These are phyloP conservation scores for Raffaelea deltoideospora DNA, from an alignment of 2,329 filamentous ascomycete species.

Conservation along the genomic window DNA sequence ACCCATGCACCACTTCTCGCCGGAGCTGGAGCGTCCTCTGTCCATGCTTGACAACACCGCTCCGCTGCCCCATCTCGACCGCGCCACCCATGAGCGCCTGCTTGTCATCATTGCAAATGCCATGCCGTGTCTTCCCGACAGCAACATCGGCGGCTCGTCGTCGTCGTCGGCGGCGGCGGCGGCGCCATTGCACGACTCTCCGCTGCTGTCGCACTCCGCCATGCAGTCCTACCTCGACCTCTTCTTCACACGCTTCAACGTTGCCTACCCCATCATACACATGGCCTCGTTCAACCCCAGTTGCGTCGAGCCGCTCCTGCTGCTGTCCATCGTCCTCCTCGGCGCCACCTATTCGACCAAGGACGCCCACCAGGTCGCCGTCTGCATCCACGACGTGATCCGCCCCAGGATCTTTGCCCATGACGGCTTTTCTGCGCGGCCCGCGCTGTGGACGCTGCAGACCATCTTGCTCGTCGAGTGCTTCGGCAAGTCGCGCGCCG, in stretches of 20 bases:
- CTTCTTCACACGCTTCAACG: slow-evolving; percentile 6
- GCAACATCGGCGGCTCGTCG: too few relatives aligned
- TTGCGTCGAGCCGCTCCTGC: slow-evolving; percentile 5
- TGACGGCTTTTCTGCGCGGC: slow-evolving; percentile 6
- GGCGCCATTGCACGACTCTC: neutral
- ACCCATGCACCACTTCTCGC: neutral
- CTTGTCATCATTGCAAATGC: neutral
- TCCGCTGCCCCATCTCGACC: slow-evolving; percentile 1
- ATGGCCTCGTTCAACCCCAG: slow-evolving; percentile 1
- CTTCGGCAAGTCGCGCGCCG: slow-evolving; percentile 9
- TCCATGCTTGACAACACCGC: slow-evolving; percentile 1
- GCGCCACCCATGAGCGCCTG: neutral
- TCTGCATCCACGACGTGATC: slow-evolving; percentile 10
- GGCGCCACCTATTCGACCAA: slow-evolving; percentile 8
- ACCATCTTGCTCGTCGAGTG: slow-evolving; percentile 8
- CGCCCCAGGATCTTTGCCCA: slow-evolving; percentile 8
- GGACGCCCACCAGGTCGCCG: slow-evolving; percentile 8
- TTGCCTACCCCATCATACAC: slow-evolving; percentile 8
- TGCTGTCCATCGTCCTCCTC: slow-evolving; percentile 6
- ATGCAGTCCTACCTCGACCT: slow-evolving; percentile 5
- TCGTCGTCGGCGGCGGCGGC: too few relatives aligned
- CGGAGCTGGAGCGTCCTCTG: slow-evolving; percentile 3
- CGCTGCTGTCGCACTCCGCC: slow-evolving; percentile 1
- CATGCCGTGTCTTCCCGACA: neutral
- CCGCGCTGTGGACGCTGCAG: slow-evolving; percentile 8